Percentiles rank a stretch among this genome's conserved stretches.
Conservation (phyloP, 805 yeast genomes). For the Teunomyces stri region DNA sequence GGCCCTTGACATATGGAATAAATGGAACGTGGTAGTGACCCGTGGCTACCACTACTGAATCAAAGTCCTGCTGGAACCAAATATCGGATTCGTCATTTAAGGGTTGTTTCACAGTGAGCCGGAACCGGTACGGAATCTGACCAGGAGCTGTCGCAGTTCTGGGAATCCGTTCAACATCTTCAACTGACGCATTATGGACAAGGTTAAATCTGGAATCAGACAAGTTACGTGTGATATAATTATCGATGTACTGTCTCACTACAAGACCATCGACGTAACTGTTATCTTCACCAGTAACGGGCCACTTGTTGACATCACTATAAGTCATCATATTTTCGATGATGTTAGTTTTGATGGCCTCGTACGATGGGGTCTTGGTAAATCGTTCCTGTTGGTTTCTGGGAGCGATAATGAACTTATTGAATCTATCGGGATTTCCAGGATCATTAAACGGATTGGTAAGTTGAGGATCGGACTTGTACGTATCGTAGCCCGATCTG, state of each 20-base stretch:
- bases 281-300: conserved; percentile 16
- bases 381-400: conserved; percentile 25
- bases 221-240: conserved; percentile 22
- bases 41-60: conserved; percentile 43
- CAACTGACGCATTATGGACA: conserved; percentile 35
- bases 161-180: conserved; percentile 28
- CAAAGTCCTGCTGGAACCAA: conserved; percentile 40
- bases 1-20: conserved; percentile 44
- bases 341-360: conserved; percentile 34
- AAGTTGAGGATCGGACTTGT: conserved; percentile 28
- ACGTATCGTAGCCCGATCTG: conserved; percentile 19
- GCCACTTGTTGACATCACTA: conserved; percentile 40
- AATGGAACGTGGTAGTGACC: conserved; percentile 50
- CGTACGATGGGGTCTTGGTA: conserved; percentile 28
- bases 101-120: conserved; percentile 28
- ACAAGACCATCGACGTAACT: conserved; percentile 25
- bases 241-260: conserved; percentile 28
- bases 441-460: conserved; percentile 21
- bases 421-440: conserved; percentile 1
- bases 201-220: conserved; percentile 20
- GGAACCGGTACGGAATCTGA: conserved; percentile 19
- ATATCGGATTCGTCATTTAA: conserved; percentile 21
- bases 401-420: conserved; percentile 8
- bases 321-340: conserved; percentile 47
- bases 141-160: neutral